Base-by-base conservation (phyloP, 495 filamentous ascomycete species). In the Penicillium lagena region DNA sequence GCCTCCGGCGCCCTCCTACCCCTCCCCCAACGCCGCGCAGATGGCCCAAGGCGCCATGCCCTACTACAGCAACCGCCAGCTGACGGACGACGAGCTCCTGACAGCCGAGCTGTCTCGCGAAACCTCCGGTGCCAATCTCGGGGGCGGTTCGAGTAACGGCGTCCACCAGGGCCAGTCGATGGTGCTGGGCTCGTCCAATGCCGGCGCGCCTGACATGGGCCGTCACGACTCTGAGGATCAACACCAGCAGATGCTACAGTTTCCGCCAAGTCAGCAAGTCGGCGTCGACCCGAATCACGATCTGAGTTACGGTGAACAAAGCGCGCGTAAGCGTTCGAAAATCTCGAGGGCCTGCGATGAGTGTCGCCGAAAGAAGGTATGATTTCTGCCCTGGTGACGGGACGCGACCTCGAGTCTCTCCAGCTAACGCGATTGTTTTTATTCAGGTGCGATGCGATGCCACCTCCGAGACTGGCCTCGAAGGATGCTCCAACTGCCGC, bases 291-390 rank as follows among this genome's bases (percentile, higher is more conserved):
- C 70, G 14, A 74, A 77, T 42, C 68, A 75, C 38, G 70, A 71
- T 37, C 33, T 68, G 33, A 73, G 66, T 43, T 73, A 74, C 53
- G 74, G 73, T 9, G 84, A 87, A 49, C 71, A 70, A 39, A 86
- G 79, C 37, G 81, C 86, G 9, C 85, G 85, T 43, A 95, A 95
- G 60, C 74, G 90, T 46, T 87, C 86, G 0, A 97, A 97, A 65
- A 90, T 95, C 1, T 96, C 91, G 2, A 75, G 90, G 22, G 91
- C 91, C 1, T 97, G 91, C 51, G 91, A 97, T 64, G 91, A 97
- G 57, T 97, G 91, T 58, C 79, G 91, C 39, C 78, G 91, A 40
- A 97, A 96, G 63, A 97, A 97, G 76, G 82, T 85, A 68, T 14
- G 52, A 40, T 49, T 33, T 36, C 12, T 40, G 13, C 29, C 37